Base-by-base conservation (phyloP, 164 flowering plant genomes). In the Saururus chinensis region DNA sequence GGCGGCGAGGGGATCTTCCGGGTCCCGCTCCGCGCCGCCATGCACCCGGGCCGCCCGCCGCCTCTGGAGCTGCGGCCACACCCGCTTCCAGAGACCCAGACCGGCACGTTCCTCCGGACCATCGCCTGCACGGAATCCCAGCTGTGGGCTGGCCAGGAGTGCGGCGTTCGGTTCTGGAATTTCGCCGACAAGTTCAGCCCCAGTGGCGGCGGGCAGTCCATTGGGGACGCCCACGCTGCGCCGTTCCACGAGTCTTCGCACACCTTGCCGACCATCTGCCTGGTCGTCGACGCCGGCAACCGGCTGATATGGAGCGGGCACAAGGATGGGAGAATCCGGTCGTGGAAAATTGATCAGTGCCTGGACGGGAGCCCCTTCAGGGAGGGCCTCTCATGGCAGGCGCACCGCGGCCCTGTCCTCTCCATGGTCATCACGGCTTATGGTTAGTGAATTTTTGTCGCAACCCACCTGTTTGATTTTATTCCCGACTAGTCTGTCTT, bases 131-230 rank as follows among this genome's bases (percentile, higher is more conserved):
- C 89, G 40, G 86, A 81, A 9, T 71, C 76, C 1, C 96, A 89
- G 74, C 41, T 95, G 23, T 95, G 99, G 99, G 99, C 96, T 1
- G 99, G 96, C 4, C 81, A 77, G 68, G 97, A 89, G 61, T 63
- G 63, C 40, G 92, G 97, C 19, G 70, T 89, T 16, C 53, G 97
- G 68, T 76, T 74, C 51, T 89, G 97, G 96, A 79, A 74, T 30
- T 71, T 53, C 20, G 58, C 37, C 1, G 65, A 62, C 30, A 53
- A 51, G 58, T 53, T 53, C 57, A 19, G 25, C 30, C 37, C 40
- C 10, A 40, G 84, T 11, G 82, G 76, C 42, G 68, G 75, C 41
- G 75, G 51, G 35, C 68, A 77, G 59, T 37, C 40, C 70, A 77
- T 82, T 25, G 93, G 95, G 5, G 97, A 92, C 51, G 96, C 86